phyloP scores from a whole-genome alignment of 2,329 filamentous ascomycete species.

The Stylonectria norvegica region DNA sequence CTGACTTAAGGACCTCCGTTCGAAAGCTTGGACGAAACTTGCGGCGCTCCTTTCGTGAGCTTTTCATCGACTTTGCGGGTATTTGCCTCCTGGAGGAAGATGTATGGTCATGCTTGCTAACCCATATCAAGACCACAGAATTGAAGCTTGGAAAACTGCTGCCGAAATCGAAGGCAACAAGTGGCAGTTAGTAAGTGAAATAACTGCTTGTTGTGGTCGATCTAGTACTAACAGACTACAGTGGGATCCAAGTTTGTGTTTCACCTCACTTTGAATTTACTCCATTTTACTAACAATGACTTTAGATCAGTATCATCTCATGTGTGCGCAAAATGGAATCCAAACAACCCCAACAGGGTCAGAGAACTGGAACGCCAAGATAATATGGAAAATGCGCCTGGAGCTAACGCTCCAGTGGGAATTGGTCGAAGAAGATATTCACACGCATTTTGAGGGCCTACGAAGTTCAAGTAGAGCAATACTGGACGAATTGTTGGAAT shows the following conservation, averaged over 20 bases:
- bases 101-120: too few species aligned
- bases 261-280: background rate
- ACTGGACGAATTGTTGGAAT: too few species aligned
- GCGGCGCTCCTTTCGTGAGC: too few species aligned
- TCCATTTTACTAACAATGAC: conserved; percentile 1
- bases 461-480: background rate
- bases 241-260: conserved; percentile 22
- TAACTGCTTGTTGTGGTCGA: background rate
- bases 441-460: background rate
- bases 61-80: too few species aligned
- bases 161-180: conserved; percentile 12
- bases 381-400: conserved; percentile 32
- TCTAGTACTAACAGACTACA: conserved; percentile 5
- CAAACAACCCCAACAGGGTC: conserved; percentile 16
- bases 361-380: conserved; percentile 32
- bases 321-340: conserved; percentile 28
- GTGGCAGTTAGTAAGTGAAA: conserved; percentile 18
- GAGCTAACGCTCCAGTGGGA: conserved; percentile 29
- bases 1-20: too few species aligned
- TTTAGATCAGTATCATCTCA: conserved; percentile 29
- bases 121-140: conserved; percentile 12
- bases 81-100: too few species aligned
- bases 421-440: conserved; percentile 26
- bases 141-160: conserved; percentile 14
- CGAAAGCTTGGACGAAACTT: too few species aligned